A percentile compares a stretch with the other conserved stretches of the same genome.
Evolutionary conservation across 2,329 filamentous ascomycete species (phyloP).

Genomic region (Trichoderma lentiforme): DNA sequence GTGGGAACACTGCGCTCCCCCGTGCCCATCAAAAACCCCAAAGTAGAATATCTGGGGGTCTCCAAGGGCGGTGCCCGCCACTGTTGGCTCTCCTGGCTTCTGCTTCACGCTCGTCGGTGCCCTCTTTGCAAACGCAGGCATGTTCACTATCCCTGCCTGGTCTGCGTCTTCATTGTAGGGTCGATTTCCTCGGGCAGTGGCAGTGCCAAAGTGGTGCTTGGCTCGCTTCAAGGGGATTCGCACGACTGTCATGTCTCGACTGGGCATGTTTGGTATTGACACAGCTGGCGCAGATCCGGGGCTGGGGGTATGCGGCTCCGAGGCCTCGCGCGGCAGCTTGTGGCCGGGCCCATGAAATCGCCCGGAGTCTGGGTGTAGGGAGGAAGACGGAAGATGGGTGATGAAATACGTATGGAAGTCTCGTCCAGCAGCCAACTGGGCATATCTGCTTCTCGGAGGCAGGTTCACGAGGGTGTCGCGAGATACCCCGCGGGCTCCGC

Average conservation of each 20-base stretch:
- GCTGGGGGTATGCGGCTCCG: slow-evolving; percentile 67
- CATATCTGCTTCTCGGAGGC: not conserved
- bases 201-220: slow-evolving; percentile 91
- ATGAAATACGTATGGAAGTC: slow-evolving; percentile 96
- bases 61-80: slow-evolving; percentile 73
- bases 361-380: slow-evolving; percentile 81
- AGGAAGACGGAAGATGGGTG: slow-evolving; percentile 89
- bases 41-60: slow-evolving; percentile 98
- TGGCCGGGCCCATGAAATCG: slow-evolving; percentile 65
- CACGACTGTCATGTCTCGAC: slow-evolving; percentile 84
- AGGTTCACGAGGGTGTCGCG: not conserved
- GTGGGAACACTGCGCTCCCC: slow-evolving; percentile 81
- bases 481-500: slow-evolving; percentile 15
- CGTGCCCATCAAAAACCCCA: slow-evolving; percentile 93
- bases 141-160: slow-evolving; percentile 88
- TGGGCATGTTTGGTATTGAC: slow-evolving; percentile 57
- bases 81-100: slow-evolving; percentile 58
- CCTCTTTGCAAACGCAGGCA: slow-evolving; percentile 88
- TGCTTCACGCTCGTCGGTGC: slow-evolving; percentile 62
- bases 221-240: slow-evolving; percentile 89
- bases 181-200: slow-evolving; percentile 74
- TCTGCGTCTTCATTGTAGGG: slow-evolving; percentile 91
- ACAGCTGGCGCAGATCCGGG: slow-evolving; percentile 54
- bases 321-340: slow-evolving; percentile 81
- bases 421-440: slow-evolving; percentile 35